These are phyloP conservation scores for Aspergillus asperescens DNA, from an alignment of 495 filamentous ascomycete genomes.

Conservation along the genomic window DNA sequence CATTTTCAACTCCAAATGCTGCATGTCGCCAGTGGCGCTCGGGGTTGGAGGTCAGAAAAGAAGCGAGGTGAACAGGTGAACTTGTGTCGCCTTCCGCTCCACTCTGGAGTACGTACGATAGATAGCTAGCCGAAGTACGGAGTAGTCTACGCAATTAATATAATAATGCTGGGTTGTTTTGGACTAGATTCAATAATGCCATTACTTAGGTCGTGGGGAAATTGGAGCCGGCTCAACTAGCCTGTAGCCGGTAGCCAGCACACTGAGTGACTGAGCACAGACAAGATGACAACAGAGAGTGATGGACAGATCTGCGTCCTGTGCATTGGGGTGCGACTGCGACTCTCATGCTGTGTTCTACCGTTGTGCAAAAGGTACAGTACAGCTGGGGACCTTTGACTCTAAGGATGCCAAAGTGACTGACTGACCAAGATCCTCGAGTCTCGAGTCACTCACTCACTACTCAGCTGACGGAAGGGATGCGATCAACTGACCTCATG, in stretches of 20 bases:
- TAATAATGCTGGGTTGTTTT: too few relatives aligned
- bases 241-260: constrained; percentile 1
- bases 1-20: background rate
- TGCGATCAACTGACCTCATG: constrained; percentile 1
- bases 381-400: background rate
- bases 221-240: background rate
- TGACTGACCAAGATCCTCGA: too few relatives aligned
- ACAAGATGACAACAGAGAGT: too few relatives aligned
- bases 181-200: background rate
- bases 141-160: too few relatives aligned
- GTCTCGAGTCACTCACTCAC: background rate
- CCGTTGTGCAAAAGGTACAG: background rate
- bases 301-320: constrained; percentile 7
- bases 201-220: constrained; percentile 8
- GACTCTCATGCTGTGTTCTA: background rate
- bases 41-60: background rate
- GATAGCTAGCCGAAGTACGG: too few relatives aligned
- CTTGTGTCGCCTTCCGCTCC: too few relatives aligned
- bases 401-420: background rate
- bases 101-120: too few relatives aligned
- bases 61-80: too few relatives aligned
- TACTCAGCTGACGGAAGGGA: background rate
- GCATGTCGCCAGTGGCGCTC: background rate
- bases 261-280: background rate
- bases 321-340: constrained; percentile 5